These are phyloP conservation scores for Cyberlindnera euphorbiiphila DNA, from an alignment of 805 yeast genomes.

Conservation along the genomic window DNA sequence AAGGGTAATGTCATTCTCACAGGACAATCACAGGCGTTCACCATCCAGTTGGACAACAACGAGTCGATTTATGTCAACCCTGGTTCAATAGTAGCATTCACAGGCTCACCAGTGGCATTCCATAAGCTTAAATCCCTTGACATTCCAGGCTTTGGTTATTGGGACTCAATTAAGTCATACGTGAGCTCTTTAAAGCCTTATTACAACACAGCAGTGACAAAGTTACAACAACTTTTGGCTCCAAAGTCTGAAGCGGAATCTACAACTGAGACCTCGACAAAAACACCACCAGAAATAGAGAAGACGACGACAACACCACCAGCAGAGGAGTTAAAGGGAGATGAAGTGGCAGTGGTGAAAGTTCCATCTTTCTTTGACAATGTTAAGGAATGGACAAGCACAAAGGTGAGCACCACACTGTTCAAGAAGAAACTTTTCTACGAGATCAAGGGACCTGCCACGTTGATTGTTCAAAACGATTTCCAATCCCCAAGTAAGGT, in stretches of 20 bases:
- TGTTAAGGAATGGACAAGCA: slow-evolving; percentile 14
- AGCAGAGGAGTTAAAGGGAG: neutral
- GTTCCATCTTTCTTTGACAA: slow-evolving; percentile 6
- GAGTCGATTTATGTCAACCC: slow-evolving; percentile 27
- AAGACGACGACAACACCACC: neutral
- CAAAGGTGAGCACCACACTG: slow-evolving; percentile 15
- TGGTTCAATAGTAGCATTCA: slow-evolving; percentile 17
- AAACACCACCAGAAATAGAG: neutral
- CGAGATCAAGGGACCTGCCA: slow-evolving; percentile 31
- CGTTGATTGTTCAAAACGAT: slow-evolving; percentile 25
- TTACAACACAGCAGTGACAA: slow-evolving; percentile 6
- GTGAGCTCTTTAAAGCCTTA: slow-evolving; percentile 10
- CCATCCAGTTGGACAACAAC: slow-evolving; percentile 21
- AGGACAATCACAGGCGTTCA: slow-evolving; percentile 31
- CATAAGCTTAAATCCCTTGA: slow-evolving; percentile 11
- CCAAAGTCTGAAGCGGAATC: neutral
- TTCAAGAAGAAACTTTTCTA: slow-evolving; percentile 22
- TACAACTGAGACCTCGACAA: neutral
- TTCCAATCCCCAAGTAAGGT: slow-evolving; percentile 3
- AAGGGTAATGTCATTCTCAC: slow-evolving; percentile 29
- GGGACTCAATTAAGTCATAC: slow-evolving; percentile 11
- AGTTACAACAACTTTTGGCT: slow-evolving; percentile 7
- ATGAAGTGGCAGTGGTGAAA: slow-evolving; percentile 3
- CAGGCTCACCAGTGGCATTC: slow-evolving; percentile 4
- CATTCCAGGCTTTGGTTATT: slow-evolving; percentile 11